A percentile compares a stretch with the other conserved stretches of the same genome.
These are phyloP conservation scores for Epichloe scottii DNA, from an alignment of 2,329 filamentous ascomycete species.

Conservation along the genomic window DNA sequence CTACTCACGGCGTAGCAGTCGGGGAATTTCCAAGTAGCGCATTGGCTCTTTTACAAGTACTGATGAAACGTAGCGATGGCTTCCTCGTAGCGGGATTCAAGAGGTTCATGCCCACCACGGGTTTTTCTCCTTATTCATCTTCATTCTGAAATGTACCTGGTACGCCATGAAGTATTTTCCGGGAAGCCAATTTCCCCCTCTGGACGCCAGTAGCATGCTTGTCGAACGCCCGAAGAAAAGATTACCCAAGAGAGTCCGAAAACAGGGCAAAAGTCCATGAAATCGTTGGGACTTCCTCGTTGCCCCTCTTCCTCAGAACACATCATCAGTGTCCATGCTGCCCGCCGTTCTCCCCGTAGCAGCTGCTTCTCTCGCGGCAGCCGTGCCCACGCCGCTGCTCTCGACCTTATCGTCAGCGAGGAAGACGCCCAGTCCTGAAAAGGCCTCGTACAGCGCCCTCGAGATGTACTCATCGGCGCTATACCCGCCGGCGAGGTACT, in stretches of 20 bases:
- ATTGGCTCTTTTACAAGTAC: too few relatives aligned
- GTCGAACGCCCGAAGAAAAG: neutral
- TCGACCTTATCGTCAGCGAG: constrained; percentile 61
- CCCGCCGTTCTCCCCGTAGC: constrained; percentile 18
- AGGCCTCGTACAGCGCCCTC: constrained; percentile 75
- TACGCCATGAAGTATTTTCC: too few relatives aligned
- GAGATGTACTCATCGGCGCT: constrained; percentile 70
- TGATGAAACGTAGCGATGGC: too few relatives aligned
- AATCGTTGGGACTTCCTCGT: too few relatives aligned
- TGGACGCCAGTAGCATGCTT: too few relatives aligned
- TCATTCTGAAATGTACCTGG: too few relatives aligned
- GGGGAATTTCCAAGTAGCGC: too few relatives aligned
- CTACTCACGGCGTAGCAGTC: too few relatives aligned
- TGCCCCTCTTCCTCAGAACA: constrained; percentile 19
- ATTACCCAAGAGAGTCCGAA: neutral
- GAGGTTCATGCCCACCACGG: too few relatives aligned
- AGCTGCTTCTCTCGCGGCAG: constrained; percentile 24
- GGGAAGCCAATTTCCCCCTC: too few relatives aligned
- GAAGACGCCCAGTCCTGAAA: constrained; percentile 78
- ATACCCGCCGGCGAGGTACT: constrained; percentile 69
- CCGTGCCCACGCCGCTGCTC: constrained; percentile 20
- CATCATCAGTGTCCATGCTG: constrained; percentile 38
- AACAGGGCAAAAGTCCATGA: neutral
- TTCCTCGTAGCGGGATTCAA: too few relatives aligned
- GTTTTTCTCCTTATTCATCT: too few relatives aligned